Evolutionary conservation across 768 basidiomycete species (phyloP), one percentile per base, ranked within the genome.

Genomic region (Cytidiella melzeri): DNA sequence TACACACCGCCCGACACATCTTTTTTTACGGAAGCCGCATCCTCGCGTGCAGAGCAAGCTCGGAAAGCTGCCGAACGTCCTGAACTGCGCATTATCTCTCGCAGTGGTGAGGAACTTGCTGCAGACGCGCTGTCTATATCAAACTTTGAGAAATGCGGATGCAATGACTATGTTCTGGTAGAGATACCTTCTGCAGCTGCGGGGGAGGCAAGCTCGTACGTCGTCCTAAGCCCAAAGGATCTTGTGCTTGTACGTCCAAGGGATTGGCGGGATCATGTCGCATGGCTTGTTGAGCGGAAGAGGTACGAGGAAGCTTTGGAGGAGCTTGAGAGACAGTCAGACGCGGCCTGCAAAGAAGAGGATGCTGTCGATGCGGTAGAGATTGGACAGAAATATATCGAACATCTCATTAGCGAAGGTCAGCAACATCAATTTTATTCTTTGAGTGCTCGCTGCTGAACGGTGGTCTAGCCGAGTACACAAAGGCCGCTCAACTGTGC

Each of bases 1-100:
- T 97, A 93, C 63, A 80, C 80, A 19, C 79, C 90, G 0, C 83
- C 92, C 3, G 90, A 94, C 57, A 79, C 76, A 0, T 84, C 77
- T 18, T 72, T 77, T 15, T 70, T 73, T 43, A 47, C 52, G 0
- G 87, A 91, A 62, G 83, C 80, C 3, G 78, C 80, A 0, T 76
- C 81, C 1, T 84, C 92, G 60, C 81, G 80, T 18, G 70, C 71
- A 1, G 78, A 79, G 57, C 90, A 95, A 64, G 80, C 84, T 10
- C 80, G 92, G 15, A 90, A 90, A 64, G 78, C 77, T 0, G 89
- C 93, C 0, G 87, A 91, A 54, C 84, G 89, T n/a, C 96, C 96
- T 5, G 95, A 98, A 66, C 75, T 99, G 43, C 82, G 92, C 11
- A 88, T 99, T 57, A 86, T 99, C 54, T 87, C 90, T 1, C 83